phyloP scores from a whole-genome alignment of 495 filamentous ascomycete species.

The Neurospora cerealis region DNA sequence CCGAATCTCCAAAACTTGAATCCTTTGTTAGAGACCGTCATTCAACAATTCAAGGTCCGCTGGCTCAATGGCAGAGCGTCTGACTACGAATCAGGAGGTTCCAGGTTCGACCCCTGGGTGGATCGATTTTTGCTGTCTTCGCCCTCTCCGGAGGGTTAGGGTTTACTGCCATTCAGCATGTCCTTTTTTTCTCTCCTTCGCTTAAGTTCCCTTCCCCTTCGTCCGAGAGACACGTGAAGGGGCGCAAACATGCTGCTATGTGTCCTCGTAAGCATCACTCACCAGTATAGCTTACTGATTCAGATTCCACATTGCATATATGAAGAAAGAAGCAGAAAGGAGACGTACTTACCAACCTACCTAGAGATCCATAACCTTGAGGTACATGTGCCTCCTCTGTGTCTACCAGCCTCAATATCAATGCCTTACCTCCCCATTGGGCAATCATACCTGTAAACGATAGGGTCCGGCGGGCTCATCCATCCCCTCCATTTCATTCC shows the following conservation, averaged over 20 bases:
- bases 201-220: neutral
- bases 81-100: neutral
- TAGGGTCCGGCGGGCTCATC: no score
- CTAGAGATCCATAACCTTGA: no score
- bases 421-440: no score
- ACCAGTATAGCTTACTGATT: no score
- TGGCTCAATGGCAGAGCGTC: neutral
- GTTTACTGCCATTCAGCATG: neutral
- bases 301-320: no score
- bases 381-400: no score
- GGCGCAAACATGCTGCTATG: neutral
- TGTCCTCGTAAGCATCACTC: no score
- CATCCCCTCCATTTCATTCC: no score
- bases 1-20: neutral
- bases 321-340: no score
- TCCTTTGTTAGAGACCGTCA: accelerated
- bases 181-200: neutral
- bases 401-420: no score
- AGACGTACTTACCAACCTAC: no score
- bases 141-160: neutral
- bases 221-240: neutral
- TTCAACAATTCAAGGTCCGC: neutral
- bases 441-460: no score
- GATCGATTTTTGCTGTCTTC: neutral
- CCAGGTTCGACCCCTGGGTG: neutral